Base-by-base conservation (phyloP, 164 flowering plant species). In the Tetracentron sinense region DNA sequence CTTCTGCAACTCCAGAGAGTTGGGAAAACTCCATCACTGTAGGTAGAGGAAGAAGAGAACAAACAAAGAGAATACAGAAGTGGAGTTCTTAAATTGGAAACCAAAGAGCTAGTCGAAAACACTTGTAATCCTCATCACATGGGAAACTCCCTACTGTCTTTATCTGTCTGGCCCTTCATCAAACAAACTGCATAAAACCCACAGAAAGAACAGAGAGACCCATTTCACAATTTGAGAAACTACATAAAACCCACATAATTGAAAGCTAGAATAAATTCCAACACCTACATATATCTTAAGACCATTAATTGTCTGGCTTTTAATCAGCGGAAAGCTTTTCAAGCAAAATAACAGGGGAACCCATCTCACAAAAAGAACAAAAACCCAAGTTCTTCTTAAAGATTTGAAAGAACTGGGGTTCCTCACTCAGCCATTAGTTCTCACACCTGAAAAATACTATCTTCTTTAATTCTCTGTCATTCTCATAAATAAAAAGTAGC, bases 11-110 rank as follows among this genome's bases (percentile, higher is more conserved):
- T 54, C 69, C 76, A 59, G 42, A 57, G 22, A 66, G 20, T 51
- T 69, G 48, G 68, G 79, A 73, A 55, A 72, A 56, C 54, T 76
- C 76, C 79, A 76, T 76, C 6, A 15, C 51, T 42, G 16, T 15
- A 1, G 31, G 35, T 10, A 29, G 25, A 60, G 44, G 7, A 62
- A 7, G 30, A 54, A 35, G 22, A 28, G 22, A 19, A 30, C 12
- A 19, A 44, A 65, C 44, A 38, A 3, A 38, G 44, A 16, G 29
- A 38, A 23, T 20, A n/a, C 58, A 48, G 16, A 29, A 10, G 26
- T 1, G 4, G 49, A 16, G 72, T 51, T 69, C 59, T 62, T 29
- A 60, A 27, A 67, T 66, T 44, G 60, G 46, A 28, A 42, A 54
- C 14, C 29, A 54, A 53, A 31, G 48, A 70, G 66, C 31, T 65